Percentiles rank a stretch among this genome's conserved stretches.
These are phyloP conservation scores for Exophiala lecanii-corni DNA, from an alignment of 2,329 filamentous ascomycete species.

Conservation along the genomic window DNA sequence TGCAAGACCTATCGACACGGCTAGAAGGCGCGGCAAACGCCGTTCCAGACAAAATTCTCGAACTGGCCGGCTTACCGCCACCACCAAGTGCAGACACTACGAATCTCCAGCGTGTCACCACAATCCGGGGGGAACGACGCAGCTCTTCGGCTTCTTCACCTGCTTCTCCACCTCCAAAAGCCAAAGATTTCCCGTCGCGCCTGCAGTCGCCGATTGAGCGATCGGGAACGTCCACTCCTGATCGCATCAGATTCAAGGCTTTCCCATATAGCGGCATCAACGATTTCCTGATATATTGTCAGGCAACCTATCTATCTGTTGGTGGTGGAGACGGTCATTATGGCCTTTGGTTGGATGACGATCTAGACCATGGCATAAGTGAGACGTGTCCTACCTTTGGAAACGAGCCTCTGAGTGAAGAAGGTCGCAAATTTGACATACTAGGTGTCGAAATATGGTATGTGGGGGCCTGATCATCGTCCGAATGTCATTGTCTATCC, in stretches of 20 bases:
- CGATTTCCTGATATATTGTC: slow-evolving; percentile 94
- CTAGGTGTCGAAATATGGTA: slow-evolving; percentile 92
- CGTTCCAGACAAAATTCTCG: slow-evolving; percentile 38
- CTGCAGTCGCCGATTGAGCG: slow-evolving; percentile 26
- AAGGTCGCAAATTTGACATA: slow-evolving; percentile 86
- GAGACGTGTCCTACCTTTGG: slow-evolving; percentile 85
- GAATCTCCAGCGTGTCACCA: slow-evolving; percentile 58
- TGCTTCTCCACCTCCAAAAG: slow-evolving; percentile 24
- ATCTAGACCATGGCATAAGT: slow-evolving; percentile 77
- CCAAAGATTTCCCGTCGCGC: slow-evolving; percentile 19
- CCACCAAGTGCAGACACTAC: slow-evolving; percentile 66
- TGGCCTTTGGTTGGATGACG: slow-evolving; percentile 87
- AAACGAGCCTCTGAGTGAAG: slow-evolving; percentile 88
- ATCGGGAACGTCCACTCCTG: slow-evolving; percentile 54
- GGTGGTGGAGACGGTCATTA: slow-evolving; percentile 88
- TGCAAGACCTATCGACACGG: slow-evolving; percentile 32
- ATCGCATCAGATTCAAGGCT: slow-evolving; percentile 88
- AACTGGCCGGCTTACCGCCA: slow-evolving; percentile 58
- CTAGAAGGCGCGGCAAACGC: slow-evolving; percentile 4
- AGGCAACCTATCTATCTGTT: slow-evolving; percentile 75
- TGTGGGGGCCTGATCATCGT: slow-evolving; percentile 59
- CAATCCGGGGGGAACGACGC: slow-evolving; percentile 40
- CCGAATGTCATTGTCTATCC: no score
- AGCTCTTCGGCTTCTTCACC: slow-evolving; percentile 30
- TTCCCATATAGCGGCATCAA: slow-evolving; percentile 95